Evolutionary conservation across 768 basidiomycete genomes (phyloP).

Genomic region (Ramaria sp.): DNA sequence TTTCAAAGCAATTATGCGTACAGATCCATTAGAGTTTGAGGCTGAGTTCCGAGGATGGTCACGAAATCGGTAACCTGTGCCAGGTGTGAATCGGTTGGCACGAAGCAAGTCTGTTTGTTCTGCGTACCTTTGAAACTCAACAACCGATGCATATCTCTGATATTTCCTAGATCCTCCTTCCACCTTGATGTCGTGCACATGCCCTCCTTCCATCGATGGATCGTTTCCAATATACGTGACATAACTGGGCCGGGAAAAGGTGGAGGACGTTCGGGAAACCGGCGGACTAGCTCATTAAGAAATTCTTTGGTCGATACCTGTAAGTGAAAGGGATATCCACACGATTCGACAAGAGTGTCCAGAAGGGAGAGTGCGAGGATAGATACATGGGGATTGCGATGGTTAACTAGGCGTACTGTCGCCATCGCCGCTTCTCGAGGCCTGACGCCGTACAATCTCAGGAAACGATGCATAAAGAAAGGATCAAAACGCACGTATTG

Average conservation of each 20-base stretch:
- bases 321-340: constrained; percentile 95
- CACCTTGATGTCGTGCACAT: constrained; percentile 84
- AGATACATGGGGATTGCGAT: constrained; percentile 86
- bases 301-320: constrained; percentile 98
- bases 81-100: not conserved
- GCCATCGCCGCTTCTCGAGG: constrained; percentile 88
- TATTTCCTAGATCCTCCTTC: constrained; percentile 95
- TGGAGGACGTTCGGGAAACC: constrained; percentile 96
- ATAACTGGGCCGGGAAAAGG: constrained; percentile 92
- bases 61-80: constrained; percentile 17
- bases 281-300: constrained; percentile 92
- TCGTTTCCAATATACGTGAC: constrained; percentile 86
- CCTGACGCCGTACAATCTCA: constrained; percentile 27
- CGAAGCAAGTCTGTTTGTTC: not conserved
- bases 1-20: not conserved
- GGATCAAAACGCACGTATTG: constrained; percentile 59
- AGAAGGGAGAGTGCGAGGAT: constrained; percentile 79
- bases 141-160: constrained; percentile 93
- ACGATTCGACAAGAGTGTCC: constrained; percentile 87
- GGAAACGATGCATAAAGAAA: not conserved
- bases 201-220: constrained; percentile 89
- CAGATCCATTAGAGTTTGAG: constrained; percentile 5
- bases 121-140: constrained; percentile 86
- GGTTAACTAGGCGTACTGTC: constrained; percentile 76
- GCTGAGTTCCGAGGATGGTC: constrained; percentile 11